Evolutionary conservation across 257 asterid genomes (phyloP).

Genomic region (Solanum gandarillasii): DNA sequence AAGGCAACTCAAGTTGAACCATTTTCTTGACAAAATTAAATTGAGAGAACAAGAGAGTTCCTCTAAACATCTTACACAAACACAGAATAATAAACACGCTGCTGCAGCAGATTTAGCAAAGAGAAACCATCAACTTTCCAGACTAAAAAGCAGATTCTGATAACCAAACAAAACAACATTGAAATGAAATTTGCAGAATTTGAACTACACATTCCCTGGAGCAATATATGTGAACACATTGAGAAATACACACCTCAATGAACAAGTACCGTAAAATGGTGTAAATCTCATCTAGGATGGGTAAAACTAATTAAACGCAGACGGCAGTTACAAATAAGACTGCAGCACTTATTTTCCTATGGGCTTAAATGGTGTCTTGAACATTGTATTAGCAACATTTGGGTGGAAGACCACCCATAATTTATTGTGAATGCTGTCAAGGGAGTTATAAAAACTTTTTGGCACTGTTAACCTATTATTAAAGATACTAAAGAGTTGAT

Average conservation of each 20-base stretch:
- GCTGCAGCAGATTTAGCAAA: background rate
- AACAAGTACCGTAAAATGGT: background rate
- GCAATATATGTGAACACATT: background rate
- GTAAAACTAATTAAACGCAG: background rate
- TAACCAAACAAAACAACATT: background rate
- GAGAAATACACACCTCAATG: background rate
- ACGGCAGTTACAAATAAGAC: background rate
- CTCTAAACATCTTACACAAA: background rate
- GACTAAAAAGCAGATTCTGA: background rate
- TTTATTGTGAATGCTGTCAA: background rate
- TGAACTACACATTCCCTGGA: background rate
- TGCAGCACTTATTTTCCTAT: background rate
- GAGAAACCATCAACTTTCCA: background rate
- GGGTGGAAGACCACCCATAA: background rate
- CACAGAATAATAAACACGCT: background rate
- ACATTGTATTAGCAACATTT: background rate
- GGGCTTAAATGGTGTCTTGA: background rate
- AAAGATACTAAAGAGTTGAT: background rate
- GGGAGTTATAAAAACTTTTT: background rate
- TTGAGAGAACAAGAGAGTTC: background rate
- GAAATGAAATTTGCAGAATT: background rate
- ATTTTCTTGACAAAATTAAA: background rate
- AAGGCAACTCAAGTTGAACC: background rate
- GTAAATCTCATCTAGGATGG: background rate
- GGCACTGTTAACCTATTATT: background rate